Evolutionary conservation across 176 grass and related monocot genomes (phyloP).

Genomic region (Luzula sylvatica): DNA sequence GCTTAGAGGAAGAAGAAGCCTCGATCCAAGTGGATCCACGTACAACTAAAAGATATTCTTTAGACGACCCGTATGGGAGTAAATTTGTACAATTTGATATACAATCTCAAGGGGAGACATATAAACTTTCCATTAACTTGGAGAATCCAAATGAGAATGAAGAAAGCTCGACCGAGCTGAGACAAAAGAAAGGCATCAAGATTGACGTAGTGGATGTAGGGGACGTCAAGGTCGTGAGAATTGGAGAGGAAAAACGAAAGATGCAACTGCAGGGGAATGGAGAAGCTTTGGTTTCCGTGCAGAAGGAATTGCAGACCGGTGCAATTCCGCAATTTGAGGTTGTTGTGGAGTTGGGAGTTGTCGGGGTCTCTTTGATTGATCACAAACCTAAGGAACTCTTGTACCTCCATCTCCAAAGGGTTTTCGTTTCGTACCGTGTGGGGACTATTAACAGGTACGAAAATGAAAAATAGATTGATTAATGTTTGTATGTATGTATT

Average conservation of each 20-base stretch:
- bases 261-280: slow-evolving; percentile 15
- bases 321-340: slow-evolving; percentile 50
- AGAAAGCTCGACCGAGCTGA: slow-evolving; percentile 36
- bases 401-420: slow-evolving; percentile 77
- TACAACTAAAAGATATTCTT: slow-evolving; percentile 73
- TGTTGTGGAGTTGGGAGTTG: slow-evolving; percentile 84
- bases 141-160: slow-evolving; percentile 42
- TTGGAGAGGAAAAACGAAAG: slow-evolving; percentile 42
- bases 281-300: slow-evolving; percentile 21
- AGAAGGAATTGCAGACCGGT: slow-evolving; percentile 21
- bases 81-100: slow-evolving; percentile 60
- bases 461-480: neutral
- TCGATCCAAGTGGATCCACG: slow-evolving; percentile 67
- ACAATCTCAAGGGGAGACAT: slow-evolving; percentile 32
- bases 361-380: slow-evolving; percentile 90
- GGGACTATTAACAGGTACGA: slow-evolving; percentile 83
- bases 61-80: slow-evolving; percentile 71
- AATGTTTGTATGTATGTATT: too few relatives aligned
- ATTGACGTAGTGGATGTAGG: slow-evolving; percentile 44
- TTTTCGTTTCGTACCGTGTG: slow-evolving; percentile 81
- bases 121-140: slow-evolving; percentile 43
- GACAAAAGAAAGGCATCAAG: slow-evolving; percentile 38
- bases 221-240: slow-evolving; percentile 59
- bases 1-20: slow-evolving; percentile 42
- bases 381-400: slow-evolving; percentile 82